phyloP scores from a whole-genome alignment of 78 protist species.

The Dictyostelium intermedium region DNA sequence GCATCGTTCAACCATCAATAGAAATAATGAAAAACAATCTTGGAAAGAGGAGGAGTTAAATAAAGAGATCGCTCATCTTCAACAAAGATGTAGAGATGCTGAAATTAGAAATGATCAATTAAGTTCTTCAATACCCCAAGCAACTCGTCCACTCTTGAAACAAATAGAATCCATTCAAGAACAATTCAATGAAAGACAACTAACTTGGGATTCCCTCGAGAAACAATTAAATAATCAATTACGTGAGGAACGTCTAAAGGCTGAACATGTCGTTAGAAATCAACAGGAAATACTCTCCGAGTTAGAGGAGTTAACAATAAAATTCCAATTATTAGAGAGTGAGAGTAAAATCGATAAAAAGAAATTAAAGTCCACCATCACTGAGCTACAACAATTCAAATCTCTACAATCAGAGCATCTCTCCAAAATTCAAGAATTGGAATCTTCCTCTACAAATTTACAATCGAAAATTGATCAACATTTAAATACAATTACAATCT shows the following conservation, averaged over 20 bases:
- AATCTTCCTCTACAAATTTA: background rate
- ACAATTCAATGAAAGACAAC: conserved; percentile 14
- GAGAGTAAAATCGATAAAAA: conserved; percentile 47
- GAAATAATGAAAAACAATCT: conserved; percentile 5
- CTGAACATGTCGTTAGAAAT: background rate
- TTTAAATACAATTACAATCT: background rate
- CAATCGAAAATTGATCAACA: conserved; percentile 6
- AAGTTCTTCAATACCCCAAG: conserved; percentile 43
- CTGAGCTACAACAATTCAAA: background rate
- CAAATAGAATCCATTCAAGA: conserved; percentile 62
- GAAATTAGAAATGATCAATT: conserved; percentile 64
- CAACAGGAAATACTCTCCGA: conserved; percentile 13
- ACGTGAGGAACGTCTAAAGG: conserved; percentile 2
- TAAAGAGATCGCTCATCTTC: conserved; percentile 50
- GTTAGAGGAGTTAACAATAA: conserved; percentile 22
- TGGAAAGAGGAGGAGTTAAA: conserved; percentile 70
- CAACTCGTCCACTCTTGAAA: conserved; percentile 57
- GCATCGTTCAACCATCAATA: background rate
- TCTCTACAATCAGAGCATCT: background rate
- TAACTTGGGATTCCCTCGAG: conserved; percentile 45
- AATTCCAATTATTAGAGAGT: background rate
- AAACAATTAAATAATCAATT: conserved; percentile 26
- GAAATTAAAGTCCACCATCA: background rate
- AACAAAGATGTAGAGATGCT: conserved; percentile 71
- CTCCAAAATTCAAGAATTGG: background rate